Evolutionary conservation across 139 green algal species (phyloP).

Genomic region (Raphidocelis subcapitata): DNA sequence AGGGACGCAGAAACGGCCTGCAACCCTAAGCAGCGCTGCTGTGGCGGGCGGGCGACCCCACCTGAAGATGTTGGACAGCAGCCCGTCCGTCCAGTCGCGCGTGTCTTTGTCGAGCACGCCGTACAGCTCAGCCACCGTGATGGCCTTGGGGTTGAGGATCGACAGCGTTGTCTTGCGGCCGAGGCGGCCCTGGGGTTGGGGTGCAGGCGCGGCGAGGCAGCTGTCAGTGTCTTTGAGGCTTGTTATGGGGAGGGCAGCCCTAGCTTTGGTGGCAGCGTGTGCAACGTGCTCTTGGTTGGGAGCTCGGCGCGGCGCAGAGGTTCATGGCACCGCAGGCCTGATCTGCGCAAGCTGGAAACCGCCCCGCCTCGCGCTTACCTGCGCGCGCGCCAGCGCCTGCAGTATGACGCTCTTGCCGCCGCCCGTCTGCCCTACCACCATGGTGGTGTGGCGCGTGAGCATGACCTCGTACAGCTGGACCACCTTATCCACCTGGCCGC

Average conservation of each 20-base stretch:
- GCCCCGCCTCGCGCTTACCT: constrained; percentile 10
- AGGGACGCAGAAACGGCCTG: no score
- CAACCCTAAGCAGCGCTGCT: no score
- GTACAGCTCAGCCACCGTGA: constrained; percentile 87
- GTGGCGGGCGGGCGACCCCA: no score
- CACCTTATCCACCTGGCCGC: constrained; percentile 83
- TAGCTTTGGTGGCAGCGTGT: no score
- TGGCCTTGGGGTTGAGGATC: constrained; percentile 89
- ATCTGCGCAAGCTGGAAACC: no score
- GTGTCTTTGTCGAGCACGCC: constrained; percentile 86
- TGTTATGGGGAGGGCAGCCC: no score
- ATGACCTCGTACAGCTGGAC: constrained; percentile 80
- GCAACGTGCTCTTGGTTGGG: no score
- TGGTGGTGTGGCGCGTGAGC: constrained; percentile 84
- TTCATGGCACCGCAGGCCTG: no score
- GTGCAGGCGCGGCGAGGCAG: no score
- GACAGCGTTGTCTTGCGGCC: constrained; percentile 42
- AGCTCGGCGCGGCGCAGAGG: no score
- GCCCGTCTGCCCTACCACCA: constrained; percentile 87
- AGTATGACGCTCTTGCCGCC: constrained; percentile 90
- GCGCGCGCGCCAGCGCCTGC: constrained; percentile 67
- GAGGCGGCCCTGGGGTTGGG: not conserved
- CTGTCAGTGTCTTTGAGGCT: no score
- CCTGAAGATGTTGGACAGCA: constrained; percentile 79
- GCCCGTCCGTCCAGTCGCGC: constrained; percentile 80